Conservation (phyloP, 78 protist species). For the Speleostelium caveatum region DNA sequence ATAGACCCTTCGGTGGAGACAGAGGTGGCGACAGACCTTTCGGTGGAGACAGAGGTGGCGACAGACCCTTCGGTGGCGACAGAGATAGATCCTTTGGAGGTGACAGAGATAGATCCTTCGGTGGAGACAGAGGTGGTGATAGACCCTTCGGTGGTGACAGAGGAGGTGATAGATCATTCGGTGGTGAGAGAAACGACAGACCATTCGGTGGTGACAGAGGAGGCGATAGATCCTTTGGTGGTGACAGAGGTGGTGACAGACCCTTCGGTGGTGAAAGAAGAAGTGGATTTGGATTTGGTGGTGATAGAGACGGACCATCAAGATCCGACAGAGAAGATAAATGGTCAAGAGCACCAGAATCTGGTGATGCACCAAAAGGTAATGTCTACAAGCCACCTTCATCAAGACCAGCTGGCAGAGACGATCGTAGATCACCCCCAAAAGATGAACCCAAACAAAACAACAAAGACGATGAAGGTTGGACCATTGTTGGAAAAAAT, state of each 20-base stretch:
- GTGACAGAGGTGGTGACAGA: background rate
- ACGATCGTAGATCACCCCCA: background rate
- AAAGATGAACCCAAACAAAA: background rate
- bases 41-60: background rate
- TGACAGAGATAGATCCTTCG: background rate
- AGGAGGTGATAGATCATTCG: background rate
- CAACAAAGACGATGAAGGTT: slow-evolving; percentile 57
- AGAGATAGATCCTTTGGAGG: background rate
- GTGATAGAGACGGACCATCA: background rate
- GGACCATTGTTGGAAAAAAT: slow-evolving; percentile 54
- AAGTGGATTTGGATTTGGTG: background rate
- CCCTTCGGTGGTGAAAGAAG: slow-evolving; percentile 15
- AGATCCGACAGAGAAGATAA: background rate
- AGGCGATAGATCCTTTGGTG: background rate
- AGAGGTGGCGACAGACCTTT: background rate
- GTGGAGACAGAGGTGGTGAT: background rate
- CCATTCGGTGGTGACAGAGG: background rate
- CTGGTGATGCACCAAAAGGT: background rate
- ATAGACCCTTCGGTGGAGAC: background rate
- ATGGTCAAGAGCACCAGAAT: background rate
- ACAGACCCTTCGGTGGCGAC: background rate
- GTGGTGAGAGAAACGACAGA: background rate
- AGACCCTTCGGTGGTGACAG: slow-evolving; percentile 6
- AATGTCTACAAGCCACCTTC: background rate
- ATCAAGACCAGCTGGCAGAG: slow-evolving; percentile 3